These are phyloP conservation scores for peach (Prunus persica) DNA, from an alignment of 306 rosid species.

Conservation along the genomic window DNA sequence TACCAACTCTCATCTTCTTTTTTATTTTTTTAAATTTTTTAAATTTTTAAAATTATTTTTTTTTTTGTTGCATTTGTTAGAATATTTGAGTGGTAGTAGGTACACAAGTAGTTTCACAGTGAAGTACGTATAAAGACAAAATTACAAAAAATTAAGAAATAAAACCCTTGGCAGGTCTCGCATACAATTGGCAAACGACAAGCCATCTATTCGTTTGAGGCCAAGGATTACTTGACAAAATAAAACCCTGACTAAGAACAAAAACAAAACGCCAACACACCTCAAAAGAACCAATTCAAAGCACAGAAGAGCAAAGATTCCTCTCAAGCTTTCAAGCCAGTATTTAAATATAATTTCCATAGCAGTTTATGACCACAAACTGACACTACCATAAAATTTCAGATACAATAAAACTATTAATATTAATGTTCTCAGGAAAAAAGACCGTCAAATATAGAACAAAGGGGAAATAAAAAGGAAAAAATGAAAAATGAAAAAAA, in stretches of 20 bases:
- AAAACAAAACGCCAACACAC: background rate
- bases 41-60: too few species aligned
- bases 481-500: background rate
- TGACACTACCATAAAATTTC: slow-evolving; percentile 46
- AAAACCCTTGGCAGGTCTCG: background rate
- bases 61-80: too few species aligned
- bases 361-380: slow-evolving; percentile 50
- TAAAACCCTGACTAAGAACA: background rate
- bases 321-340: slow-evolving; percentile 39
- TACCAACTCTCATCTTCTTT: too few species aligned
- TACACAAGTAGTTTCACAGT: too few species aligned
- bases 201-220: background rate
- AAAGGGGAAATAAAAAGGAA: background rate
- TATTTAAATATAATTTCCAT: slow-evolving; percentile 40
- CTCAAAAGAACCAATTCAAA: background rate
- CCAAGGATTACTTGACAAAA: background rate
- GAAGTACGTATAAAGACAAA: too few species aligned
- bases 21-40: too few species aligned
- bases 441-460: slow-evolving; percentile 41
- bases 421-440: slow-evolving; percentile 54
- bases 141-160: too few species aligned
- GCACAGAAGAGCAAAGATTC: slow-evolving; percentile 2
- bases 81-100: too few species aligned
- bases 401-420: slow-evolving; percentile 61
- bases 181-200: background rate